phyloP scores from a whole-genome alignment of 2,329 filamentous ascomycete genomes.

The Ceratocystis eucalypticola region DNA sequence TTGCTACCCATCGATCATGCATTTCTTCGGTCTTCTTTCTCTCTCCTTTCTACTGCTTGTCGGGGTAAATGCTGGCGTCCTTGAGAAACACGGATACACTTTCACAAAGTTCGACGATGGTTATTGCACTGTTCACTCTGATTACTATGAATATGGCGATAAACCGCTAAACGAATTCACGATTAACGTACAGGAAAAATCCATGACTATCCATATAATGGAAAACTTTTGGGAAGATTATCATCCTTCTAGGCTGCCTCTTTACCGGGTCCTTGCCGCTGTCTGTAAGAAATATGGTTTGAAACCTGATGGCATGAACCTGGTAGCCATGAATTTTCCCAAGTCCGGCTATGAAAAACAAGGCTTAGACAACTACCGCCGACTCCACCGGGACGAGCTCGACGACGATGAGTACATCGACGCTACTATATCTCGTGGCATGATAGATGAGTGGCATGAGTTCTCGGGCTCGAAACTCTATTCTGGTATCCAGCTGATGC shows the following conservation, averaged over 20 bases:
- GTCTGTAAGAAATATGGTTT: neutral
- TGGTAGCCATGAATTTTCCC: neutral
- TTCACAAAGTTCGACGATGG: neutral
- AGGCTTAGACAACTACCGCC: no score
- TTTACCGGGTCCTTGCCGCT: neutral
- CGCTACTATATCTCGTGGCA: no score
- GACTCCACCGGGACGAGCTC: no score
- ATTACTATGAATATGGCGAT: neutral
- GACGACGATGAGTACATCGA: no score
- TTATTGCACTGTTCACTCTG: neutral
- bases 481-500: no score
- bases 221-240: neutral
- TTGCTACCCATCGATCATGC: neutral
- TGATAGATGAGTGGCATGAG: no score
- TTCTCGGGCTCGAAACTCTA: no score
- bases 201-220: neutral
- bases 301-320: neutral
- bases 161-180: neutral
- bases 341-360: neutral
- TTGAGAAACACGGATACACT: neutral
- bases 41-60: neutral
- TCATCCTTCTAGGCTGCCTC: no score
- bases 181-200: neutral
- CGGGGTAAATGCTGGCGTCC: neutral
- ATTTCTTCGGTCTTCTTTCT: neutral